A percentile compares a stretch with the other conserved stretches of the same genome.
Conservation (phyloP, 345 rosid species). For the Balakata baccata region DNA sequence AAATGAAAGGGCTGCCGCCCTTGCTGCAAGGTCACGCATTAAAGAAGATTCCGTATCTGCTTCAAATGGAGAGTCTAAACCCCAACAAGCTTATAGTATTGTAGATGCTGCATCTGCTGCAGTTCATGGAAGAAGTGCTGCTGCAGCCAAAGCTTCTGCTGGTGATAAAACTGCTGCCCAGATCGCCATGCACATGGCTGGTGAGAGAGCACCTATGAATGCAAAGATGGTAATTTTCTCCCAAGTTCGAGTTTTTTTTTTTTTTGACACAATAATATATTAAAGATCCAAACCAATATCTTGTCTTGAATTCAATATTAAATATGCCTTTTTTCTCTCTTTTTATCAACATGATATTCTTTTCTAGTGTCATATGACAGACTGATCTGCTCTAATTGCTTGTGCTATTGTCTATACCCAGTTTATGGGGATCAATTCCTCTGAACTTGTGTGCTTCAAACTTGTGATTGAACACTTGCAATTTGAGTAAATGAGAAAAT, state of each 20-base stretch:
- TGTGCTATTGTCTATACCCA: neutral
- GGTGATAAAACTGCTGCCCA: constrained; percentile 85
- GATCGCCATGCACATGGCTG: constrained; percentile 96
- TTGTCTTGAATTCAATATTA: constrained; percentile 1
- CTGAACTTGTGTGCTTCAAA: neutral
- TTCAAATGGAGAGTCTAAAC: constrained; percentile 48
- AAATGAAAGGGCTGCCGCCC: constrained; percentile 92
- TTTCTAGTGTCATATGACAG: neutral
- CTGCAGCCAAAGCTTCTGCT: constrained; percentile 78
- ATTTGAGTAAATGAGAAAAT: neutral
- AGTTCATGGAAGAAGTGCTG: constrained; percentile 92
- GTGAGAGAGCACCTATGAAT: constrained; percentile 85
- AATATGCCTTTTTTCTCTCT: neutral
- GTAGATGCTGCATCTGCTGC: constrained; percentile 99
- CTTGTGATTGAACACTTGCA: neutral
- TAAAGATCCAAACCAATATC: constrained; percentile 1
- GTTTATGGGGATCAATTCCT: too few species aligned
- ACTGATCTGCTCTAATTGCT: neutral
- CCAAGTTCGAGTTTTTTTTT: neutral
- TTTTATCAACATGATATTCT: neutral
- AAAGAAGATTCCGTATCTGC: constrained; percentile 57
- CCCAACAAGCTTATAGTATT: constrained; percentile 55
- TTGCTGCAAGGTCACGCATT: constrained; percentile 70
- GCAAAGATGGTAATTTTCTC: constrained; percentile 63
- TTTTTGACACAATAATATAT: neutral